Conservation (phyloP, 2,329 filamentous ascomycete species). For the Didymella pomorum region DNA sequence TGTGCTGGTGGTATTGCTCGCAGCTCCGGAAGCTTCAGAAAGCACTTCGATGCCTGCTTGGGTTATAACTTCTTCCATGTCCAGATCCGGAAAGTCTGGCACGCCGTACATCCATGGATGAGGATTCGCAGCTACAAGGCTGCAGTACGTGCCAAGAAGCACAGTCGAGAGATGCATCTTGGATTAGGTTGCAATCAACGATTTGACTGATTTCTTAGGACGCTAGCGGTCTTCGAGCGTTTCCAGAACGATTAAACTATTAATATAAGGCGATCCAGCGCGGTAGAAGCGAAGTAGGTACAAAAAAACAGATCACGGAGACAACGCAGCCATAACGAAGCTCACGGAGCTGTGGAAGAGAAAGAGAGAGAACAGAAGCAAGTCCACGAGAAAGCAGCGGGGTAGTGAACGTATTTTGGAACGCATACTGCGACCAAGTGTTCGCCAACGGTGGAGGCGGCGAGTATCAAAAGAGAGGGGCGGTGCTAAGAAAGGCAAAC, state of each 20-base stretch:
- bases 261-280: slow-evolving; percentile 35
- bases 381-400: neutral
- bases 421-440: slow-evolving; percentile 17
- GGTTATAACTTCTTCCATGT: slow-evolving; percentile 39
- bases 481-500: slow-evolving; percentile 20
- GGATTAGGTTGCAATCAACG: neutral
- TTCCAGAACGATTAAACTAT: slow-evolving; percentile 22
- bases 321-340: slow-evolving; percentile 7
- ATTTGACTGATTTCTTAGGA: neutral
- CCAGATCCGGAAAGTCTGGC: slow-evolving; percentile 38
- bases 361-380: neutral
- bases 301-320: slow-evolving; percentile 4
- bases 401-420: slow-evolving; percentile 4
- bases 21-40: slow-evolving; percentile 23
- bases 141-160: slow-evolving; percentile 31
- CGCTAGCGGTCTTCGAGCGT: neutral
- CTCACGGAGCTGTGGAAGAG: slow-evolving; percentile 12
- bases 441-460: slow-evolving; percentile 15
- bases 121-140: slow-evolving; percentile 31
- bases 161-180: slow-evolving; percentile 34
- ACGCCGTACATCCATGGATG: slow-evolving; percentile 48
- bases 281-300: slow-evolving; percentile 16
- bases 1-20: slow-evolving; percentile 26
- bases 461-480: slow-evolving; percentile 20
- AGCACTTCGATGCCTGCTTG: slow-evolving; percentile 31